Evolutionary conservation across 2,329 filamentous ascomycete genomes (phyloP), one percentile per base, ranked within the genome.

Genomic region (Aspergillus sp.): DNA sequence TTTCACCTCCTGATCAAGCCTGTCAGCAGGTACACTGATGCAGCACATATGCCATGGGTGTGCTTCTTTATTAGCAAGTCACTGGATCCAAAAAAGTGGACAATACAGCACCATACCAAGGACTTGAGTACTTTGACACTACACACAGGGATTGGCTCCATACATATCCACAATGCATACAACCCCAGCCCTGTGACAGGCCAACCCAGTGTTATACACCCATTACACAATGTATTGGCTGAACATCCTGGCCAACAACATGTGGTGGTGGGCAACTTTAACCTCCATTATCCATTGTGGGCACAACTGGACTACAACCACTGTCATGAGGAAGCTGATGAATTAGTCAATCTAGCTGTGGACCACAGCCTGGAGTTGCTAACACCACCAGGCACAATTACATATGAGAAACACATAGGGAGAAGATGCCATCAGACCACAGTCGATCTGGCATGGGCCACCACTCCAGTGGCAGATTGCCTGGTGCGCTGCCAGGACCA

Each of bases 21-120:
- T 26, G 41, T 30, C 12, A 27, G 29, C 7, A 42, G 35, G 12
- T 6, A n/a, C 10, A 26, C 6, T 38, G 12, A 38, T 8, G 35
- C n/a, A n/a, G 33, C 39, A 10, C 8, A 42, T 26, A 32, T 38
- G n/a, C 47, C 56, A 7, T 39, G 53, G 45, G 51, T 57, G n/a
- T 62, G 50, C 45, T 57, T 59, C 43, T 61, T 58, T 41, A 43
- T 62, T 7, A 60, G 57, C 35, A 61, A 57, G 44, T 48, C 41
- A 29, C 43, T 58, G 39, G 52, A 56, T 40, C 45, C 52, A 7
- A 48, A n/a, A 9, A 41, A 28, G 12, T 56, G 47, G 54, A 40
- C 44, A 36, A 49, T 57, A 30, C 43, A 51, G 29, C 44, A 55
- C 30, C 36, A 48, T 12, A 55, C 45, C 4, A 44, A 49, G 35